phyloP scores from a whole-genome alignment of 163 green algal genomes.

The Chlorella variabilis region DNA sequence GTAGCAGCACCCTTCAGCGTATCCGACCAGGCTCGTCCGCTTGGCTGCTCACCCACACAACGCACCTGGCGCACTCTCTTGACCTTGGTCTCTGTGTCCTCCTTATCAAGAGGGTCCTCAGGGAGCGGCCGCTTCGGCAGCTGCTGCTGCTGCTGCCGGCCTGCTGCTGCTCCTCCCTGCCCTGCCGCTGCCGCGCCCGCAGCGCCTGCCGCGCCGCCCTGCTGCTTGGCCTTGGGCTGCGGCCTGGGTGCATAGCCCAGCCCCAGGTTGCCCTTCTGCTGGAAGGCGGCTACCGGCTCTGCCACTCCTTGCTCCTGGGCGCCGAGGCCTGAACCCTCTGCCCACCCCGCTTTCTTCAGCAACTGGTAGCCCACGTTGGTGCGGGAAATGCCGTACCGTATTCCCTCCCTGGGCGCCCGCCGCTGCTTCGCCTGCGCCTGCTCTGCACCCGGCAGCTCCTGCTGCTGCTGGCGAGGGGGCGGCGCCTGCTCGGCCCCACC shows the following conservation, averaged over 20 bases:
- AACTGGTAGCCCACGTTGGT: constrained; percentile 49
- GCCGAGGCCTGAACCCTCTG: constrained; percentile 50
- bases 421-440: not conserved
- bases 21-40: no score
- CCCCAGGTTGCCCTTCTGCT: constrained; percentile 46
- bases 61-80: constrained; percentile 45
- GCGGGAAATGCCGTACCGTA: constrained; percentile 21
- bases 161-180: constrained; percentile 14
- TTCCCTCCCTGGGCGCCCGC: not conserved
- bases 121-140: constrained; percentile 24
- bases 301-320: constrained; percentile 45
- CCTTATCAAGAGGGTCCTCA: constrained; percentile 44
- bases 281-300: constrained; percentile 41
- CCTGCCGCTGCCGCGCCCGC: not conserved
- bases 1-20: no score
- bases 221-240: not conserved
- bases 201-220: not conserved
- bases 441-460: no score
- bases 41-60: no score
- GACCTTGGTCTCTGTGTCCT: constrained; percentile 44
- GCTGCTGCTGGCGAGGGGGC: not conserved
- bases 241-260: constrained; percentile 42
- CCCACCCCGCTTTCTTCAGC: constrained; percentile 59
- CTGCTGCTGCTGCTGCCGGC: not conserved
- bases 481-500: not conserved